A percentile compares a stretch with the other conserved stretches of the same genome.
These are phyloP conservation scores for Calonectria pauciramosa DNA, from an alignment of 2,329 filamentous ascomycete species.

Conservation along the genomic window DNA sequence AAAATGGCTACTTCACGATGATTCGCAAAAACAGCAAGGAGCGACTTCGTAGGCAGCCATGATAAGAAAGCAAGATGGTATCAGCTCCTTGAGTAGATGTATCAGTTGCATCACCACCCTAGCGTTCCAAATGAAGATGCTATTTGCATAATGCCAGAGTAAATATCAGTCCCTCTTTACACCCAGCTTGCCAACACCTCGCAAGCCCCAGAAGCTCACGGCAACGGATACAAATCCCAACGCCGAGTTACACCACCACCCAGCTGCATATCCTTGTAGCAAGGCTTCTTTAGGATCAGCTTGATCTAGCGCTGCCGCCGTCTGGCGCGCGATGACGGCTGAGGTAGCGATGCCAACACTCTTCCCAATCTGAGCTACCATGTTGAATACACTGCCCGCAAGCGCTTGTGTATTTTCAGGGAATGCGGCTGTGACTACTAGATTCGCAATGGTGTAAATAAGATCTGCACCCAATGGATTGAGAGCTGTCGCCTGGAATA, in stretches of 20 bases:
- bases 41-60: too few relatives aligned
- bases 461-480: neutral
- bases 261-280: neutral
- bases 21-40: too few relatives aligned
- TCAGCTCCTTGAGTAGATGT: too few relatives aligned
- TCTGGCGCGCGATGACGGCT: neutral
- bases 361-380: neutral
- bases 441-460: neutral
- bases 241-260: neutral
- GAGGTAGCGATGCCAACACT: neutral
- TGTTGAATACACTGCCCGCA: neutral
- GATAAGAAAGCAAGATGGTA: too few relatives aligned
- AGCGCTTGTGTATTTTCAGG: neutral
- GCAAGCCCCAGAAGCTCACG: neutral
- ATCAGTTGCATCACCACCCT: too few relatives aligned
- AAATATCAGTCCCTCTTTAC: neutral
- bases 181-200: neutral
- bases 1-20: too few relatives aligned
- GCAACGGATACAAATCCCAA: neutral
- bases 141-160: too few relatives aligned
- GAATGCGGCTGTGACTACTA: neutral
- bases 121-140: too few relatives aligned
- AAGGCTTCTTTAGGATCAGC: neutral
- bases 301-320: neutral
- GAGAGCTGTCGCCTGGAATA: neutral